A percentile compares a stretch with the other conserved stretches of the same genome.
phyloP scores from a whole-genome alignment of 768 basidiomycete species.

The Dioszegia hungarica region DNA sequence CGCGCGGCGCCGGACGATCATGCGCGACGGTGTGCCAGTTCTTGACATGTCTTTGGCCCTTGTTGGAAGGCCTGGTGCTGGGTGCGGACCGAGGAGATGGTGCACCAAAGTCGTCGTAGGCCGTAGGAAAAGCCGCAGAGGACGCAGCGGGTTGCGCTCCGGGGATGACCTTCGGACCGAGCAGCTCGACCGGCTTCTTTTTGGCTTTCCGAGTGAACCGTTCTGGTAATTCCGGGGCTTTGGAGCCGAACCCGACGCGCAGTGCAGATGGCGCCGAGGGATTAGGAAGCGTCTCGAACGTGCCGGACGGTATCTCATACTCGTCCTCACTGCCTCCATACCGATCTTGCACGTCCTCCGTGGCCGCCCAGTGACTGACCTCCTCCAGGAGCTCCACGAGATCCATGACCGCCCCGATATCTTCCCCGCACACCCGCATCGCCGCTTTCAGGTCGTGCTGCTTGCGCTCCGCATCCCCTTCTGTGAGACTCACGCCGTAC shows the following conservation, averaged over 20 bases:
- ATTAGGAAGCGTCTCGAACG: not conserved
- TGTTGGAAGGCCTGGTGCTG: not conserved
- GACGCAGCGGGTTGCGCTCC: slow-evolving; percentile 19
- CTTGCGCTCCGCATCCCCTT: not conserved
- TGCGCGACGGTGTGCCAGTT: slow-evolving; percentile 40
- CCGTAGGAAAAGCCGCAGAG: slow-evolving; percentile 16
- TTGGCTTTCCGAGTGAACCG: slow-evolving; percentile 10
- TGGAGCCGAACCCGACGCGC: not conserved
- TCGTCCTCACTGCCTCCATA: slow-evolving; percentile 2
- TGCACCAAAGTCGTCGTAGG: slow-evolving; percentile 23
- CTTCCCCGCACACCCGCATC: slow-evolving; percentile 26
- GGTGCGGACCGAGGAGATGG: not conserved
- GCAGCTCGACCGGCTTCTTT: not conserved
- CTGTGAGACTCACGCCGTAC: slow-evolving; percentile 19
- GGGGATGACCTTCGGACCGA: slow-evolving; percentile 16
- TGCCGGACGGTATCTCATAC: not conserved
- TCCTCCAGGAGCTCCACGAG: slow-evolving; percentile 40
- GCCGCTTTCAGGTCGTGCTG: slow-evolving; percentile 35
- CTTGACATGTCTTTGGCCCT: slow-evolving; percentile 26
- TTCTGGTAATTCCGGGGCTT: slow-evolving; percentile 1
- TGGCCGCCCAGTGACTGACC: slow-evolving; percentile 28
- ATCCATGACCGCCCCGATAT: slow-evolving; percentile 40
- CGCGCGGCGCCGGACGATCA: slow-evolving; percentile 11
- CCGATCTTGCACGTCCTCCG: slow-evolving; percentile 17
- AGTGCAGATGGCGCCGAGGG: not conserved